A percentile compares a stretch with the other conserved stretches of the same genome.
Conservation (phyloP, 2,329 filamentous ascomycete genomes). For the Byssoonygena ceratinophila region DNA sequence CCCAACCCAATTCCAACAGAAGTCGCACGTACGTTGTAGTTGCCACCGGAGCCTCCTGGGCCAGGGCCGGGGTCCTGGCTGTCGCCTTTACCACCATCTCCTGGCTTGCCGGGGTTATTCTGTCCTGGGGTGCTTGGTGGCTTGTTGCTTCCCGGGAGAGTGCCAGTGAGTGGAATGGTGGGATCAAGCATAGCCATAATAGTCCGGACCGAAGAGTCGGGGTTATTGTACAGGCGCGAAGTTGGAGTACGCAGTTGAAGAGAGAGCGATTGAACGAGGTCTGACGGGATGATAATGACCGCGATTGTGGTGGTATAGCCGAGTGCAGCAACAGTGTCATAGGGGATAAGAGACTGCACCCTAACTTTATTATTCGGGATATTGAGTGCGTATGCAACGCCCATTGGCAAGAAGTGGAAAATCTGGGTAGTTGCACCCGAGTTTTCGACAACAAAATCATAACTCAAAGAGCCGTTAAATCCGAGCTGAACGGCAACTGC, state of each 20-base stretch:
- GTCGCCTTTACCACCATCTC: constrained; percentile 28
- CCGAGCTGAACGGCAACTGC: constrained; percentile 70
- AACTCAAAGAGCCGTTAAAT: constrained; percentile 72
- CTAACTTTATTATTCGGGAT: constrained; percentile 42
- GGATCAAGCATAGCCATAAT: constrained; percentile 76
- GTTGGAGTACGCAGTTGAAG: constrained; percentile 60
- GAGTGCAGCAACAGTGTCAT: constrained; percentile 56
- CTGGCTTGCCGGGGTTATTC: constrained; percentile 31
- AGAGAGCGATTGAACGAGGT: constrained; percentile 56
- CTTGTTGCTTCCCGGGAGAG: constrained; percentile 25
- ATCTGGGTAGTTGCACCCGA: constrained; percentile 70
- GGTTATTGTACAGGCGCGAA: constrained; percentile 64
- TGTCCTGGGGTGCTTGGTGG: constrained; percentile 20
- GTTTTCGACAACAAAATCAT: constrained; percentile 64
- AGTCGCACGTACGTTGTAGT: constrained; percentile 32
- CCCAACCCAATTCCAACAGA: constrained; percentile 62
- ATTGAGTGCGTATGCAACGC: constrained; percentile 50
- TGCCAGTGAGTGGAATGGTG: constrained; percentile 53
- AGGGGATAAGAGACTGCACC: constrained; percentile 63
- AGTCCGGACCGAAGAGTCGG: constrained; percentile 53
- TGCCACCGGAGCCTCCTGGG: constrained; percentile 31
- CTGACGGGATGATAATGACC: constrained; percentile 62
- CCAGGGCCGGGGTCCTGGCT: constrained; percentile 1
- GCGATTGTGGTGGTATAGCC: constrained; percentile 76
- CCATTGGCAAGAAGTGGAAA: constrained; percentile 64